phyloP scores from a whole-genome alignment of 345 rosid species.

The Clausena lansium region DNA sequence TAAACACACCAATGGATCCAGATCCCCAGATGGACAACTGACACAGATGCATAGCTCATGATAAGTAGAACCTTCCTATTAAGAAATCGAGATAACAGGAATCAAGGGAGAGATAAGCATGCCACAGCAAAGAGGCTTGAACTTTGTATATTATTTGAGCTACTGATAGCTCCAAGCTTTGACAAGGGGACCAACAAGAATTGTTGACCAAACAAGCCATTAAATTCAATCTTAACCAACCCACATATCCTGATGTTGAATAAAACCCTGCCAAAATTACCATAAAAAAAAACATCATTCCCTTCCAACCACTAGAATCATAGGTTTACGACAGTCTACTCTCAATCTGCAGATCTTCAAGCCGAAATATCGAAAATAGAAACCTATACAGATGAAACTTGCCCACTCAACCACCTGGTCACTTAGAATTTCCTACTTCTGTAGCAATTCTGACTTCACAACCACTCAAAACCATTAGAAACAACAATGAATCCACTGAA shows the following conservation, averaged over 20 bases:
- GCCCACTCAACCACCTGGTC: background rate
- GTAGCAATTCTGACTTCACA: background rate
- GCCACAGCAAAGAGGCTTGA: background rate
- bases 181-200: background rate
- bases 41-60: background rate
- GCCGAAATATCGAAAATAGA: background rate
- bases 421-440: background rate
- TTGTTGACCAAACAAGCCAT: background rate
- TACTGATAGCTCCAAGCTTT: background rate
- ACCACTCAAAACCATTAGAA: background rate
- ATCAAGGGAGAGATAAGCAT: background rate
- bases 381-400: background rate
- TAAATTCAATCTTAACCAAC: background rate
- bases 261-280: background rate
- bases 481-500: background rate
- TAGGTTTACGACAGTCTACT: background rate
- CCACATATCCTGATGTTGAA: background rate
- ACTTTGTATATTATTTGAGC: background rate
- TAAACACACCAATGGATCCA: background rate
- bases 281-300: background rate
- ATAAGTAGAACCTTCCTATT: background rate
- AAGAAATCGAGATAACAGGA: background rate
- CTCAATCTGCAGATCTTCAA: background rate
- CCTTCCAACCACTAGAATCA: background rate
- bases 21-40: background rate